Evolutionary conservation across 2,329 filamentous ascomycete genomes (phyloP), one percentile per base, ranked within the genome.

Genomic region (Aureobasidium sp.): DNA sequence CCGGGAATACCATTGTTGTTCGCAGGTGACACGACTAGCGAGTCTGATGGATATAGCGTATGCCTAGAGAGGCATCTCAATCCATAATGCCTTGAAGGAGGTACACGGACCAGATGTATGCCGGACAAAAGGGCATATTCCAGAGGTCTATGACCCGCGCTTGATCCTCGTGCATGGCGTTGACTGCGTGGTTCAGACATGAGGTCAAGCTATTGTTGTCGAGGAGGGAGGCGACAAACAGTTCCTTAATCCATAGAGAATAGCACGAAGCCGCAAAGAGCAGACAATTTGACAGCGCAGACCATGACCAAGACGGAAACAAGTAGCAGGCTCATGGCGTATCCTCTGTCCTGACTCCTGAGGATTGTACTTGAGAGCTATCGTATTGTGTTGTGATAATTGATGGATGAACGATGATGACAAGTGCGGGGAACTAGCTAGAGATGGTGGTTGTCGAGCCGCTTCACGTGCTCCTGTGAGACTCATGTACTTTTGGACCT

Each of bases 301-400:
- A 61, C 39, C 26, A 46, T 46, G 37, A 32, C 32, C 47, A 61
- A 27, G 24, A 46, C 29, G 15, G 59, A 61, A 3, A 61, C 10
- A 12, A 61, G 59, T 6, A 61, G 29, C n/a, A 50, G 20, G 37
- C 41, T 53, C 59, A 61, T 61, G 34, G 46, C 15, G 37, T 57
- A 17, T 44, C 24, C 12, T 36, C 4, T 32, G 32, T 5, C 10
- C 13, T 47, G 20, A 20, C 20, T 13, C 17, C 20, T 20, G 20
- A 20, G 17, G 12, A 36, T 48, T 6, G 55, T 29, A 27, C 9
- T 20, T 13, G 27, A 48, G 15, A 59, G 27, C 29, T 51, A 20
- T 51, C 15, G 26, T 29, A 32, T 48, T n/a, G 46, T 51, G 48
- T 24, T 52, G 50, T 37, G 29, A 10, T 20, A 27, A 36, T 43